Evolutionary conservation across 495 filamentous ascomycete species (phyloP), one percentile per base, ranked within the genome.

Genomic region (Aspergillus leporis): DNA sequence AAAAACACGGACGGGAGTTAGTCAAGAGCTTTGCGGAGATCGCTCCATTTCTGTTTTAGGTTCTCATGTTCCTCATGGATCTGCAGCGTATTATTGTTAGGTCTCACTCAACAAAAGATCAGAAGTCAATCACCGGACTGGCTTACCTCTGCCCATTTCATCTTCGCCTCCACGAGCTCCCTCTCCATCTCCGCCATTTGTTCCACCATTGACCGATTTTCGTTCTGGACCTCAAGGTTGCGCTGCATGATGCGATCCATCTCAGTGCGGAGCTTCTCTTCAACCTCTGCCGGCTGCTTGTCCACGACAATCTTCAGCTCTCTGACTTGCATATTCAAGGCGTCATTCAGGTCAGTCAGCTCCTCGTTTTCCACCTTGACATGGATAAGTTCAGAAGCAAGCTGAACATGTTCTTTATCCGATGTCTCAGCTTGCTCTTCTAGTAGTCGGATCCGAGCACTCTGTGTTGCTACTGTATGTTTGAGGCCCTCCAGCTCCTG

Each of bases 131-230:
- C 18, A 32, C 2, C 36, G 28, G 5, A 19, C 52, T 56, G 32
- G 12, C 61, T 68, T 83, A 97, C 94, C 87, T 97, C 91, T 30
- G 94, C 94, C 77, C 90, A 90, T 63, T 84, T 82, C 92, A 99
- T 91, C 82, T 99, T 99, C 1, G 92, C 92, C 64, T 88, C 83
- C 58, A 99, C 95, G 48, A 99, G 75, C 66, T 88, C 86, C 74
- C 93, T 92, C 80, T 98, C 94, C 83, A 99, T 94, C 56, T 97
- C 94, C 31, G 84, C 83, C 83, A 95, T 85, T 67, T 91, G 87
- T 73, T 96, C 96, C 70, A 97, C 92, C 65, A 99, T 78, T 34
- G 77, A 80, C 53, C 89, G 83, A 64, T 97, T 98, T 78, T 97
- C 92, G 51, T 96, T 92, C 67, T 97, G 93, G 18, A 98, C 93